Evolutionary conservation across 495 filamentous ascomycete species (phyloP).

Genomic region (Apiosordaria backusii): DNA sequence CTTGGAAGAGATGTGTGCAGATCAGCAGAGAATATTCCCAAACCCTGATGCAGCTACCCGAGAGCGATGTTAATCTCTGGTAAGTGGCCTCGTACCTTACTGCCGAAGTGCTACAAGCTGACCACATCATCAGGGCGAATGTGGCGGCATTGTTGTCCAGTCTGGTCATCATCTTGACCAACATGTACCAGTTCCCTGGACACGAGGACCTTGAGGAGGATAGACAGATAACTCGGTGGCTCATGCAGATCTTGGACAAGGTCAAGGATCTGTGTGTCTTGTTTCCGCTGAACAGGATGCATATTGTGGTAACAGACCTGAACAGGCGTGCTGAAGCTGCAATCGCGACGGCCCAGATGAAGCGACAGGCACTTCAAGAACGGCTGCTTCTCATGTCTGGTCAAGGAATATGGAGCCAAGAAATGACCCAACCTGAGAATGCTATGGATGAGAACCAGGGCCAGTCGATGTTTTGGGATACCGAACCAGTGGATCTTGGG

Average conservation of each 20-base stretch:
- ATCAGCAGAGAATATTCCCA: slow-evolving; percentile 26
- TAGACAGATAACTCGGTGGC: slow-evolving; percentile 17
- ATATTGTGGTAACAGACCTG: slow-evolving; percentile 19
- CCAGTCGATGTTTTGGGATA: background rate
- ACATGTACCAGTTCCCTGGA: slow-evolving; percentile 26
- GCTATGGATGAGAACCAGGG: background rate
- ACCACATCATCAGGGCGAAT: slow-evolving; percentile 22
- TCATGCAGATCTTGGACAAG: slow-evolving; percentile 23
- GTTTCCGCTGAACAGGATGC: slow-evolving; percentile 22
- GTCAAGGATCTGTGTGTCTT: slow-evolving; percentile 20
- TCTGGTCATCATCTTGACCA: slow-evolving; percentile 29
- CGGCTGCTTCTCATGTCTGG: background rate
- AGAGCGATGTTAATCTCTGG: slow-evolving; percentile 29
- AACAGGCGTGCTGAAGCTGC: slow-evolving; percentile 19
- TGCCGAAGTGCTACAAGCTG: background rate
- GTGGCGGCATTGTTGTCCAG: slow-evolving; percentile 31
- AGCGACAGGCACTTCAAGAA: background rate
- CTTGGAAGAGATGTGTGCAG: slow-evolving; percentile 26
- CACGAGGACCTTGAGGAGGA: slow-evolving; percentile 23
- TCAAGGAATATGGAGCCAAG: background rate
- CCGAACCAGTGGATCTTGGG: background rate
- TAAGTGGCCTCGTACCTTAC: slow-evolving; percentile 11
- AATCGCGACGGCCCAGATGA: slow-evolving; percentile 11
- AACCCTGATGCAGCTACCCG: slow-evolving; percentile 16
- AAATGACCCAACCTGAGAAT: background rate